A percentile compares a stretch with the other conserved stretches of the same genome.
Conservation (phyloP, 2,329 filamentous ascomycete genomes). For the Trichoderma sp. region DNA sequence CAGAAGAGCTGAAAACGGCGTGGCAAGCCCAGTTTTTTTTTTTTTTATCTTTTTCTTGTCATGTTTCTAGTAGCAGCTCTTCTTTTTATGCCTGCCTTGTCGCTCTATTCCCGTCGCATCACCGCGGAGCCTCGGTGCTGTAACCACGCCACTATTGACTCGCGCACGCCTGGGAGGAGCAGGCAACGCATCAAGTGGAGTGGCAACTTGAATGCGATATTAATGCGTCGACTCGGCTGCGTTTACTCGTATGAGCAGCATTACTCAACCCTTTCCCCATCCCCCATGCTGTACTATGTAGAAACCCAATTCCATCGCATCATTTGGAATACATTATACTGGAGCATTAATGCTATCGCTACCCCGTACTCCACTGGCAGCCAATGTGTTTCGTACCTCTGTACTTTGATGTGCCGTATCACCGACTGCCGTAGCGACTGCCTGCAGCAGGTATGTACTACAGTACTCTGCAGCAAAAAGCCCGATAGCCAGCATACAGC, state of each 20-base stretch:
- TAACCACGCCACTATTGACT: conserved; percentile 13
- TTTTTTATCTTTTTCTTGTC: neutral
- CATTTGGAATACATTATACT: neutral
- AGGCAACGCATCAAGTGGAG: neutral
- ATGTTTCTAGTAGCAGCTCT: neutral
- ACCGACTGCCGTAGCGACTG: neutral
- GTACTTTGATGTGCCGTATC: neutral
- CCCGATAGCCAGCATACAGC: neutral
- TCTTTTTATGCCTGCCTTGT: neutral
- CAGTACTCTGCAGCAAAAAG: neutral
- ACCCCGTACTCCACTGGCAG: neutral
- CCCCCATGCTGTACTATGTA: neutral
- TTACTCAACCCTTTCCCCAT: neutral
- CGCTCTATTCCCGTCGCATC: conserved; percentile 15
- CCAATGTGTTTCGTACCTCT: neutral
- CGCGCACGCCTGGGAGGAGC: conserved; percentile 13
- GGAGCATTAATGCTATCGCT: neutral
- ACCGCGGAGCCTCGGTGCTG: neutral
- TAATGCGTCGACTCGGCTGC: neutral
- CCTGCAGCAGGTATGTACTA: neutral
- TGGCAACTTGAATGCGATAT: conserved; percentile 13
- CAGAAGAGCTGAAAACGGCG: neutral
- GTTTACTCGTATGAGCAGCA: neutral
- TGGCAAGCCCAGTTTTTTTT: conserved; percentile 7
- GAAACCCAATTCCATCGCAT: neutral